Evolutionary conservation across 2,329 filamentous ascomycete species (phyloP).

Genomic region (Chaetomium sp.): DNA sequence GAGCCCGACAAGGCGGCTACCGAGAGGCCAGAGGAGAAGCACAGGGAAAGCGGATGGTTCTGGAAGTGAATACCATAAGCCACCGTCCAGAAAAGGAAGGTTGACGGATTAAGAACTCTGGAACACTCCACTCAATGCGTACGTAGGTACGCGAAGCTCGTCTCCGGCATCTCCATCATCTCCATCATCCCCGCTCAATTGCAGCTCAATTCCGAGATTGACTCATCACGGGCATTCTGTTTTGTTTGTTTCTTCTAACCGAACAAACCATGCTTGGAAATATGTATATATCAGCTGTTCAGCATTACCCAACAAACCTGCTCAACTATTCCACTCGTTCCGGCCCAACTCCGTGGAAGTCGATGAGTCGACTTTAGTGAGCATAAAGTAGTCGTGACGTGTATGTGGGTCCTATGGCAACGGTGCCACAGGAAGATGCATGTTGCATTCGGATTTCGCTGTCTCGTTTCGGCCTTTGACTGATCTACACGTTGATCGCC

Average conservation of each 20-base stretch:
- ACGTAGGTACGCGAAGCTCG: no score
- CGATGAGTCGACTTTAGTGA: neutral
- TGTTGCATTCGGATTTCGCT: neutral
- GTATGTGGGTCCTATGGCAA: neutral
- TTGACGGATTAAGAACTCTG: neutral
- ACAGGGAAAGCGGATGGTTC: conserved; percentile 44
- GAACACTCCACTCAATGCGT: conserved; percentile 6
- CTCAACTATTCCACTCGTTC: neutral
- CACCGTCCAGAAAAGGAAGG: neutral
- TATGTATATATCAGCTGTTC: conserved; percentile 4
- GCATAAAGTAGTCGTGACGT: neutral
- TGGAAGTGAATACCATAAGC: conserved; percentile 26
- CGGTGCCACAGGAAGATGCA: conserved; percentile 1
- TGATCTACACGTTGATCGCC: neutral
- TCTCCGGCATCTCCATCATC: no score
- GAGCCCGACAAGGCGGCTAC: neutral
- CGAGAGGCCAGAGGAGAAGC: conserved; percentile 22
- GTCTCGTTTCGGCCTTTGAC: neutral
- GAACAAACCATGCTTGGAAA: neutral
- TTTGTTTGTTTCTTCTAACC: conserved; percentile 4
- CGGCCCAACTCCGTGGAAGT: neutral
- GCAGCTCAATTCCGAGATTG: conserved; percentile 4
- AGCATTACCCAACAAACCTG: neutral
- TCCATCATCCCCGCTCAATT: conserved; percentile 6
- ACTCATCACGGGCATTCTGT: neutral